Base-by-base conservation (phyloP, 768 basidiomycete genomes). In the Agrocybe praecox region DNA sequence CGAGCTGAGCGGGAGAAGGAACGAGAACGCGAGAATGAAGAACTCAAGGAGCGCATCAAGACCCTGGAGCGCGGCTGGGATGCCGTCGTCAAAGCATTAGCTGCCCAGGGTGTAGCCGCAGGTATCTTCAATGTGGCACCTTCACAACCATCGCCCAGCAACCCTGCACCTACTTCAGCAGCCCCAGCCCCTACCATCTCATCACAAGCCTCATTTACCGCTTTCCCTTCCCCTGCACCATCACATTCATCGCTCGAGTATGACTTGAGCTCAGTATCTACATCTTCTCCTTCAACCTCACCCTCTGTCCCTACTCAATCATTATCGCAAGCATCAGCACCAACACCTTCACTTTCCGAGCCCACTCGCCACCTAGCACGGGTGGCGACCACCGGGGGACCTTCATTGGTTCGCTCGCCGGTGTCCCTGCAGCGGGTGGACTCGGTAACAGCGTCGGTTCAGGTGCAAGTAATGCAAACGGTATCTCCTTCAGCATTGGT, bases 331-430 rank as follows among this genome's bases (percentile, higher is more conserved):
- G 62, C 60, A 55, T 40, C 36, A 40, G 36, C 36, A 40, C n/a
- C 36, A 6, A 60, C 65, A 49, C 53, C 65, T 62, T 61, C 65
- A 48, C 65, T 71, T 74, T 59, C 72, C 70, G 80, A 87, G 70
- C 74, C 89, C 87, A 90, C 92, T 94, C 86, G 92, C 92, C 92
- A 94, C 88, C 88, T 90, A 89, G 92, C 92, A 94, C 92, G 92
- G 92, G 89, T 94, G 92, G 92, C 84, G 92, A 87, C 82, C 85
- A 82, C 81, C 79, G 80, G 76, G 71, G 80, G 76, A 70, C 74
- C 74, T 76, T 74, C 74, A 71, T 68, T 62, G 59, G 65, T 55
- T 58, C 62, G 80, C 66, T 75, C 81, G 26, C 26, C 26, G 80
- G 80, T 85, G 87, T 80, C 92, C 92, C 90, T 87, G 92, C 92